These are phyloP conservation scores for Corymbia calophylla DNA, from an alignment of 441 rosid species.

Conservation along the genomic window DNA sequence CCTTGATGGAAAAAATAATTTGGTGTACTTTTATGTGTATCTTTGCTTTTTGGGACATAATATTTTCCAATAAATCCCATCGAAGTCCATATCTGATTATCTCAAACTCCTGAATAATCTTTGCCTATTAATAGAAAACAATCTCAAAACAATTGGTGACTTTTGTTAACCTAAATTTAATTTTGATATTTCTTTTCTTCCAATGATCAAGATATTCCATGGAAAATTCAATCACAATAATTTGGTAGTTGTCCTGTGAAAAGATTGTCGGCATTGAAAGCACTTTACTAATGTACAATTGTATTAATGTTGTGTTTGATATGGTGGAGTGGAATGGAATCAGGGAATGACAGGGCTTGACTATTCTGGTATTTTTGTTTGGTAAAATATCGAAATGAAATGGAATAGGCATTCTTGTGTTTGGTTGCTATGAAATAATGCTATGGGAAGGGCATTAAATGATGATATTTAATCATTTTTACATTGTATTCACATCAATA, in stretches of 20 bases:
- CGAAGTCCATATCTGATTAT: too few relatives aligned
- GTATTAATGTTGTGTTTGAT: too few relatives aligned
- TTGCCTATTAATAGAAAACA: not conserved
- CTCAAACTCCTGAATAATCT: not conserved
- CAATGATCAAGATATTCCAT: not conserved
- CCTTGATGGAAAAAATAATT: too few relatives aligned
- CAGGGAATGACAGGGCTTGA: not conserved
- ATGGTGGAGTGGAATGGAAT: rapidly evolving
- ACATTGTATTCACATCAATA: too few relatives aligned
- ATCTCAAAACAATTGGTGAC: not conserved
- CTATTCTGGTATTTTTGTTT: not conserved
- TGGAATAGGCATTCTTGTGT: too few relatives aligned
- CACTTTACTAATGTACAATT: too few relatives aligned
- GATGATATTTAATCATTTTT: not conserved
- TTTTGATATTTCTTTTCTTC: not conserved
- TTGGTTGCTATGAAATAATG: not conserved
- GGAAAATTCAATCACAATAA: not conserved
- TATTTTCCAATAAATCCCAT: too few relatives aligned
- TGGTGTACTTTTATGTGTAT: too few relatives aligned
- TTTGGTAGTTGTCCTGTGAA: not conserved
- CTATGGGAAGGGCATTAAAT: not conserved
- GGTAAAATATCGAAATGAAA: not conserved
- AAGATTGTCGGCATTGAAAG: not conserved
- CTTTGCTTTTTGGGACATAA: too few relatives aligned
- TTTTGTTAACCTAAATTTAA: not conserved